phyloP scores from a whole-genome alignment of 441 rosid species.

The Pelargonium cotyledonis region DNA sequence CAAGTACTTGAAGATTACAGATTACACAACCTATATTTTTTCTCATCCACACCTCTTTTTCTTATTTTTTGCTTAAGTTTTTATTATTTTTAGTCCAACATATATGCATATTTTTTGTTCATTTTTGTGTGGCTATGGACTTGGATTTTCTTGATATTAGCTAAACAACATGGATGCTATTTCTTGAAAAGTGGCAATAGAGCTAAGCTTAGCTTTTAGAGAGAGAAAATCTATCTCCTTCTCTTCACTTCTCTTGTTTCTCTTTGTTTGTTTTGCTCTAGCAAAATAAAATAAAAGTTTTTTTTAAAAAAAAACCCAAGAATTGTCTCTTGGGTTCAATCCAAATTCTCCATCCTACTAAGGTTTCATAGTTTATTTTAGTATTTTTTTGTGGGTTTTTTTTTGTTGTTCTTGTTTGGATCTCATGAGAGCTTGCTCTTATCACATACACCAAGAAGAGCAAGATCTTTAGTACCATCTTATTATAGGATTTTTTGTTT shows the following conservation, averaged over 20 bases:
- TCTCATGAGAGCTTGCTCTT: too few species aligned
- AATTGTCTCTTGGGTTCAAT: constrained; percentile 66
- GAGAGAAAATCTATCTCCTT: neutral
- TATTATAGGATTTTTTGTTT: too few species aligned
- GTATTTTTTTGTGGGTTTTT: neutral
- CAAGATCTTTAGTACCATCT: too few species aligned
- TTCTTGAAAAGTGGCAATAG: too few species aligned
- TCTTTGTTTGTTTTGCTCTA: constrained; percentile 20
- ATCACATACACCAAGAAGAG: too few species aligned
- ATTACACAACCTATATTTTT: constrained; percentile 21
- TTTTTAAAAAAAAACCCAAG: constrained; percentile 19
- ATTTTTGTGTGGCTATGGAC: constrained; percentile 31
- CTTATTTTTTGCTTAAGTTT: constrained; percentile 22
- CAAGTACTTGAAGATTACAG: constrained; percentile 28
- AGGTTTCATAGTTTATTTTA: too few species aligned
- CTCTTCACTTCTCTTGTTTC: constrained; percentile 15
- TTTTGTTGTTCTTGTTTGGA: neutral
- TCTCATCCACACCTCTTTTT: constrained; percentile 44
- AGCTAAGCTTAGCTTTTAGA: constrained; percentile 2
- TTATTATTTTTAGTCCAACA: constrained; percentile 15
- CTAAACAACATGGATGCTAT: neutral
- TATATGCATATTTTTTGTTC: constrained; percentile 21
- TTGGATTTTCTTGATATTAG: constrained; percentile 35
- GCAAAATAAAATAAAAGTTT: neutral
- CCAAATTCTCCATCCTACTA: constrained; percentile 25